Evolutionary conservation across 164 flowering plant genomes (phyloP).

Genomic region (Piper longum): DNA sequence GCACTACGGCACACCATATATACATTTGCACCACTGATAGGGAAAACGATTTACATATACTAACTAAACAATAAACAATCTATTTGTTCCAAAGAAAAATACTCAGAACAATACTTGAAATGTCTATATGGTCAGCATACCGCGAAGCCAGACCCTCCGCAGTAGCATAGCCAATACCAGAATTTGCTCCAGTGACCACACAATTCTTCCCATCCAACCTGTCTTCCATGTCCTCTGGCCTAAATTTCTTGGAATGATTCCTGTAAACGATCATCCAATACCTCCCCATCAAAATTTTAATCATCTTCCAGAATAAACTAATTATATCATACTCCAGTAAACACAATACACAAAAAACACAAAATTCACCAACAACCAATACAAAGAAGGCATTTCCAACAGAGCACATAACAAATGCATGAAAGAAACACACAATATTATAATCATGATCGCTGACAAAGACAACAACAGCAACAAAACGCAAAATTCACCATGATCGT

Average conservation of each 20-base stretch:
- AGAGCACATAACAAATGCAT: neutral
- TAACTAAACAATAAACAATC: neutral
- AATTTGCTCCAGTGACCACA: conserved; percentile 91
- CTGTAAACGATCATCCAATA: conserved; percentile 14
- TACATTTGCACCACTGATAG: conserved; percentile 66
- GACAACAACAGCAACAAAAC: too few relatives aligned
- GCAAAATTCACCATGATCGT: too few relatives aligned
- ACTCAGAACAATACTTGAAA: neutral
- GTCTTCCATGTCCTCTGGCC: conserved; percentile 55
- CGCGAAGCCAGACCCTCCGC: conserved; percentile 89
- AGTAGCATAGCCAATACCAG: conserved; percentile 83
- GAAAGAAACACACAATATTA: neutral
- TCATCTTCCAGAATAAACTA: neutral
- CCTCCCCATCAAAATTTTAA: neutral
- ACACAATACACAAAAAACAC: too few relatives aligned
- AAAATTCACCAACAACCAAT: too few relatives aligned
- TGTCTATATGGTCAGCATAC: conserved; percentile 16
- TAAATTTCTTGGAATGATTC: conserved; percentile 68
- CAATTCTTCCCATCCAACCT: conserved; percentile 75
- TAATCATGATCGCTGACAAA: too few relatives aligned
- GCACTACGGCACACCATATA: conserved; percentile 82
- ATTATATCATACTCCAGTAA: too few relatives aligned
- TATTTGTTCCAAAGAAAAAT: neutral
- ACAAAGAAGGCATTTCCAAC: neutral
- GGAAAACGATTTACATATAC: neutral